Evolutionary conservation across 73 alveolate genomes (phyloP).

Genomic region (Tetrahymena elliotti): DNA sequence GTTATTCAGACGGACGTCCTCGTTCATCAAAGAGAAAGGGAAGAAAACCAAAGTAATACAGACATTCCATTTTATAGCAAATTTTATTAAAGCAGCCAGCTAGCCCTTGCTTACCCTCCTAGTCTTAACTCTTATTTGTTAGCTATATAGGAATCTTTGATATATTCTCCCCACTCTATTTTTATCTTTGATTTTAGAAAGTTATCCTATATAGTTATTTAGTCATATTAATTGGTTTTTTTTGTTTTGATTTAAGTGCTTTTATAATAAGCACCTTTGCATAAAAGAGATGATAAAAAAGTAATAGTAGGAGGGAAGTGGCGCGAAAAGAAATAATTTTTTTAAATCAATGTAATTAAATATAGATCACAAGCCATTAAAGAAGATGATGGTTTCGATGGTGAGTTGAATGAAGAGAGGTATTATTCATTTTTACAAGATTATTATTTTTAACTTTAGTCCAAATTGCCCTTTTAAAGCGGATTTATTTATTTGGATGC

Average conservation of each 20-base stretch:
- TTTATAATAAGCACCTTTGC: neutral
- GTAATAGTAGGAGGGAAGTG: neutral
- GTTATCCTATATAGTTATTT: neutral
- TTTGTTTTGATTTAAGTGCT: neutral
- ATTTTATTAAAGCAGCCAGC: neutral
- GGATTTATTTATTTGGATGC: neutral
- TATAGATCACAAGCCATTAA: neutral
- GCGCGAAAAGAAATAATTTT: neutral
- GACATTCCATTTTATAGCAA: neutral
- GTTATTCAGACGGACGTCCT: conserved; percentile 3
- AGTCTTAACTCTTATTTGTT: neutral
- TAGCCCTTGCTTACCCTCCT: neutral
- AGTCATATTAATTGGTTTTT: neutral
- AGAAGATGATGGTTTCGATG: neutral
- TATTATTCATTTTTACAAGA: neutral
- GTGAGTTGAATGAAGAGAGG: neutral
- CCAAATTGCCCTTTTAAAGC: neutral
- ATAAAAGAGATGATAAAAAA: neutral
- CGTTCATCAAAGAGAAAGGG: neutral
- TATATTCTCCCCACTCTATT: neutral
- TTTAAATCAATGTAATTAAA: neutral
- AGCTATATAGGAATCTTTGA: neutral
- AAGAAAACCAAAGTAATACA: neutral
- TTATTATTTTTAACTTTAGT: no score
- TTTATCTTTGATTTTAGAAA: neutral